phyloP scores from a whole-genome alignment of 805 yeast genomes.

The Candida ficus region DNA sequence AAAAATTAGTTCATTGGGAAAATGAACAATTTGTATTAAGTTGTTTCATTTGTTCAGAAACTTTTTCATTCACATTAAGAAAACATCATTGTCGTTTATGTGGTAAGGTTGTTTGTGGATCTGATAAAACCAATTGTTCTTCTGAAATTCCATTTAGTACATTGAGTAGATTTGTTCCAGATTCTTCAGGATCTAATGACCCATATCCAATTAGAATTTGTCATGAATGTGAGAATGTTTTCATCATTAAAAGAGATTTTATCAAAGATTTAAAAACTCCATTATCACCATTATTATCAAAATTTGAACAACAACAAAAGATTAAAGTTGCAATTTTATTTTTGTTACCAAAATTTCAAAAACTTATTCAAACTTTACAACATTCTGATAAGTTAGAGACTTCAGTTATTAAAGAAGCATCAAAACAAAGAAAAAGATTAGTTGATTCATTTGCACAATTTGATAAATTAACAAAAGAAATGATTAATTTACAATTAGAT shows the following conservation, averaged over 20 bases:
- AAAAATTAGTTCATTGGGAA: conserved; percentile 60
- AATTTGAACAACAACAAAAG: conserved; percentile 37
- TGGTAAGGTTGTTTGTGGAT: conserved; percentile 79
- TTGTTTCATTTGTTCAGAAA: conserved; percentile 61
- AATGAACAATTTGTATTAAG: conserved; percentile 39
- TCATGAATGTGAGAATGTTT: conserved; percentile 54
- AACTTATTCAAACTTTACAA: conserved; percentile 30
- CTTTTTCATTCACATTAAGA: conserved; percentile 54
- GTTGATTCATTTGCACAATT: conserved; percentile 45
- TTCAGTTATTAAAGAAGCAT: conserved; percentile 31
- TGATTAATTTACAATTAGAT: conserved; percentile 29
- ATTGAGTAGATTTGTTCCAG: conserved; percentile 15
- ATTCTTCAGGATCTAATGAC: conserved; percentile 20
- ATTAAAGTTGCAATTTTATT: conserved; percentile 33
- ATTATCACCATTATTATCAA: conserved; percentile 33
- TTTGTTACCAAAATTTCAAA: conserved; percentile 40
- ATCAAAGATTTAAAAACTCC: conserved; percentile 32
- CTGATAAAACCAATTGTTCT: conserved; percentile 59
- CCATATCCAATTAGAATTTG: conserved; percentile 53
- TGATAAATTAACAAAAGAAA: conserved; percentile 43
- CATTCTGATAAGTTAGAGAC: conserved; percentile 26
- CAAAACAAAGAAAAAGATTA: conserved; percentile 38
- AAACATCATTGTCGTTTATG: conserved; percentile 93
- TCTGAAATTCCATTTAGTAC: conserved; percentile 52
- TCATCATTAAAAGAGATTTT: conserved; percentile 54